These are phyloP conservation scores for Penicillium sp. DNA, from an alignment of 2,329 filamentous ascomycete genomes.

Conservation along the genomic window DNA sequence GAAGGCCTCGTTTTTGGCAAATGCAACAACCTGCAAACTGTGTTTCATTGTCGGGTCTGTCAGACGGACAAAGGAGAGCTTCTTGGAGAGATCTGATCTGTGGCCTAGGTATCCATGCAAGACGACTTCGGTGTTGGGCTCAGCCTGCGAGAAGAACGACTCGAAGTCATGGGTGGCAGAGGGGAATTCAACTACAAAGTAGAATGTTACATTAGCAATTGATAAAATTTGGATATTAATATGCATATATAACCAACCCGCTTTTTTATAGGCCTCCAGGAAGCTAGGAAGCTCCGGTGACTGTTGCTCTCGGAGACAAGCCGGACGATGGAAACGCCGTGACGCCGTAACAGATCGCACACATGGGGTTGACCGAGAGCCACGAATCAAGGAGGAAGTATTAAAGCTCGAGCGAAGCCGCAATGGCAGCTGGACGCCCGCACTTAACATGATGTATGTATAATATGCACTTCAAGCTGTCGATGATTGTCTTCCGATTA, in stretches of 20 bases:
- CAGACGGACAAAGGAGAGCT: slow-evolving; percentile 68
- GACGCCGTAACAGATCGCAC: neutral
- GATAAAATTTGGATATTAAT: neutral
- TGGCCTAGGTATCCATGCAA: slow-evolving; percentile 72
- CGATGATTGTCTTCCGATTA: neutral
- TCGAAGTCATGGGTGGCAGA: slow-evolving; percentile 43
- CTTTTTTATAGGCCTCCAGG: slow-evolving; percentile 48
- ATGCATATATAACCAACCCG: slow-evolving; percentile 35
- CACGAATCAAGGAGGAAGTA: slow-evolving; percentile 39
- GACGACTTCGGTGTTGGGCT: slow-evolving; percentile 46
- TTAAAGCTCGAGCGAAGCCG: slow-evolving; percentile 37
- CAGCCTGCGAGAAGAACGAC: slow-evolving; percentile 32
- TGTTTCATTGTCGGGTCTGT: slow-evolving; percentile 45
- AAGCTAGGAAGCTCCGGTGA: slow-evolving; percentile 21
- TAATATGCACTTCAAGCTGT: neutral
- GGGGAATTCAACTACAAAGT: slow-evolving; percentile 47
- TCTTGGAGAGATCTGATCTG: slow-evolving; percentile 65
- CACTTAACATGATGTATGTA: slow-evolving; percentile 23
- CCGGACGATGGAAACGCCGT: slow-evolving; percentile 24
- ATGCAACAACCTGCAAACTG: slow-evolving; percentile 53
- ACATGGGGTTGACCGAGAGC: slow-evolving; percentile 11
- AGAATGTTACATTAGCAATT: slow-evolving; percentile 7
- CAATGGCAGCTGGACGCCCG: slow-evolving; percentile 24
- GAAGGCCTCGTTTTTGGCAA: slow-evolving; percentile 37
- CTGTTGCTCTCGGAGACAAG: slow-evolving; percentile 23